A percentile compares a stretch with the other conserved stretches of the same genome.
Evolutionary conservation across 352 stramenopile genomes (phyloP).

Genomic region (Phytophthora sojae): DNA sequence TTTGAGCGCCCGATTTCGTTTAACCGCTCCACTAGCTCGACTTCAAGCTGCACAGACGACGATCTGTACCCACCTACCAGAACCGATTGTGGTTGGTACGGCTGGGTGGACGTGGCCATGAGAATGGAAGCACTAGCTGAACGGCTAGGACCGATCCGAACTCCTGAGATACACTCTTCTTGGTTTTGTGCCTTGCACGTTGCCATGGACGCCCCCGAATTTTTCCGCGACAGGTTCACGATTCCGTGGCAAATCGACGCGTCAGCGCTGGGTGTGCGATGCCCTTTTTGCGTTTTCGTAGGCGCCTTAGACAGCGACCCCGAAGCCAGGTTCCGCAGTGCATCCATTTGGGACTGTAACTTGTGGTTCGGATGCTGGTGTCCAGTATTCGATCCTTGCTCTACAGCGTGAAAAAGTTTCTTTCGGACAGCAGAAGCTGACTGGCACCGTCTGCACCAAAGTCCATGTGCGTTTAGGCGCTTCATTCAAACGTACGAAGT

Average conservation of each 20-base stretch:
- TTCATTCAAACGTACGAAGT: not conserved
- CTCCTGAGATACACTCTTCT: constrained; percentile 33
- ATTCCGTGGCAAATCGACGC: constrained; percentile 11
- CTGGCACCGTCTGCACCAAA: constrained; percentile 54
- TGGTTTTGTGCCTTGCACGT: constrained; percentile 25
- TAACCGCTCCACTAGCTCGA: constrained; percentile 67
- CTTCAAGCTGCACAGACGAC: constrained; percentile 59
- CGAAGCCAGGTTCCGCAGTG: constrained; percentile 43
- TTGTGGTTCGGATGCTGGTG: constrained; percentile 42
- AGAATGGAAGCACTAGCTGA: constrained; percentile 24
- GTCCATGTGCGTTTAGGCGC: not conserved
- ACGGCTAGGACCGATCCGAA: constrained; percentile 28
- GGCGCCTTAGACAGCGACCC: constrained; percentile 13
- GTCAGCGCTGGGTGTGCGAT: constrained; percentile 19
- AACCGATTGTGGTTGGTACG: constrained; percentile 18
- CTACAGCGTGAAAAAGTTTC: constrained; percentile 66
- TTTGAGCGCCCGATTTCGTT: constrained; percentile 77
- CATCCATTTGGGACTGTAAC: constrained; percentile 45
- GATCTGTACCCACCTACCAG: constrained; percentile 57
- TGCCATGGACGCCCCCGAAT: constrained; percentile 2
- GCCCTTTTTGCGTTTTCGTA: constrained; percentile 10
- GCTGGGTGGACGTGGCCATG: constrained; percentile 13
- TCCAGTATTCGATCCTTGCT: constrained; percentile 47
- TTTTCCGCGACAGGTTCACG: constrained; percentile 8
- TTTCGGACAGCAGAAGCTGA: constrained; percentile 74